phyloP scores from a whole-genome alignment of 805 yeast species.

The Spathaspora gorwiae region DNA sequence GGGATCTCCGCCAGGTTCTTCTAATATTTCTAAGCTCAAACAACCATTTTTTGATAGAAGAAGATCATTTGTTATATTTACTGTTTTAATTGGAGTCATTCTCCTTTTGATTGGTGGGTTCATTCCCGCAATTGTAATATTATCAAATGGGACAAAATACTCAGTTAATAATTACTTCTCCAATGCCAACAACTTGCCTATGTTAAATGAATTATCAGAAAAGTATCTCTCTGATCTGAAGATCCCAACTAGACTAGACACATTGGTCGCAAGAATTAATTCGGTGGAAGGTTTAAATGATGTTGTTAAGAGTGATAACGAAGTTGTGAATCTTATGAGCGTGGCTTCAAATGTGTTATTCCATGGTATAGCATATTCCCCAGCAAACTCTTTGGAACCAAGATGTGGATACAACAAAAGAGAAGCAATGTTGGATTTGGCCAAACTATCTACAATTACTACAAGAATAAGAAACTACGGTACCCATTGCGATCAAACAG shows the following conservation, averaged over 20 bases:
- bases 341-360: conserved; percentile 30
- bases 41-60: not conserved
- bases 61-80: not conserved
- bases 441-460: conserved; percentile 54
- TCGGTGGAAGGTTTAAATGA: conserved; percentile 23
- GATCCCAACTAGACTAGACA: not conserved
- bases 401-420: conserved; percentile 45
- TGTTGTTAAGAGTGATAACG: conserved; percentile 27
- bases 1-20: not conserved
- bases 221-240: conserved; percentile 1
- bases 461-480: conserved; percentile 55
- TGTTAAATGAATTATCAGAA: conserved; percentile 3
- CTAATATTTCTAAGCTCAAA: not conserved
- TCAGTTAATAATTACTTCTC: conserved; percentile 23
- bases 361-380: conserved; percentile 60
- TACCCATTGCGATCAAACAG: conserved; percentile 57
- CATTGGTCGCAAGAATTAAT: conserved; percentile 6
- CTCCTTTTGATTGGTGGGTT: conserved; percentile 13
- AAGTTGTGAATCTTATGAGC: conserved; percentile 34
- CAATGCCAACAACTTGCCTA: conserved; percentile 4
- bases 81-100: conserved; percentile 4
- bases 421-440: conserved; percentile 54
- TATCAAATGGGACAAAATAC: conserved; percentile 26
- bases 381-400: conserved; percentile 49
- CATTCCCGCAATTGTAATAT: conserved; percentile 19